phyloP scores from a whole-genome alignment of 2,329 filamentous ascomycete genomes.

The Zalaria sp. region DNA sequence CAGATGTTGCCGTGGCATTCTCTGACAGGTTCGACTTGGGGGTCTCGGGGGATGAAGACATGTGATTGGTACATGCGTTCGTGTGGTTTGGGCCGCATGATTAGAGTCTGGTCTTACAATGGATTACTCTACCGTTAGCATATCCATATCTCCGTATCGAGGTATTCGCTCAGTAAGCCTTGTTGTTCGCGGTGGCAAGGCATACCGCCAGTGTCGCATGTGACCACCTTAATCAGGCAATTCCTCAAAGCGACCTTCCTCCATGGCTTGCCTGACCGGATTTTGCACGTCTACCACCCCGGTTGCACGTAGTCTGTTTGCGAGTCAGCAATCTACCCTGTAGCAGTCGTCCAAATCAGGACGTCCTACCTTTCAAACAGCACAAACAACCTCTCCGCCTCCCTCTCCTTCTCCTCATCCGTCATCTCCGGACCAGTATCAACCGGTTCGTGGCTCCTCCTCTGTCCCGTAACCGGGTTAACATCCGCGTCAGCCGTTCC shows the following conservation, averaged over 20 bases:
- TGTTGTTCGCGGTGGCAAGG: too few relatives aligned
- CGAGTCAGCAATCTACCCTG: neutral
- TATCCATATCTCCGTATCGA: too few relatives aligned
- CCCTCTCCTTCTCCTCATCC: conserved; percentile 77
- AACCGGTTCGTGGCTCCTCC: conserved; percentile 21
- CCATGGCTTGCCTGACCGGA: conserved; percentile 55
- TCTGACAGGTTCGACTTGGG: too few relatives aligned
- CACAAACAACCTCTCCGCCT: conserved; percentile 80
- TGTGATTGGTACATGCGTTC: too few relatives aligned
- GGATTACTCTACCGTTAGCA: too few relatives aligned
- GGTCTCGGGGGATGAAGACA: too few relatives aligned
- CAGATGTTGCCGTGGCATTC: too few relatives aligned
- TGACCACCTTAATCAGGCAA: conserved; percentile 23
- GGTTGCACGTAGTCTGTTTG: conserved; percentile 48
- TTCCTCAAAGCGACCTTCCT: conserved; percentile 58
- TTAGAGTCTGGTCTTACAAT: too few relatives aligned
- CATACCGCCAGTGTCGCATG: too few relatives aligned
- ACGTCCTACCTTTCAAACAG: conserved; percentile 64
- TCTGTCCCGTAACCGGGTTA: conserved; percentile 82
- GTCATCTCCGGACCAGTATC: conserved; percentile 66
- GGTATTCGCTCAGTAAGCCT: too few relatives aligned
- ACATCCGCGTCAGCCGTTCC: conserved; percentile 28
- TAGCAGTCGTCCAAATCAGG: neutral
- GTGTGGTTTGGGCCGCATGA: too few relatives aligned
- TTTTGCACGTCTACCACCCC: conserved; percentile 69